Percentiles rank a stretch among this genome's conserved stretches.
phyloP scores from a whole-genome alignment of 1,284 basidiomycete species.

The Taiwanofungus camphoratus region DNA sequence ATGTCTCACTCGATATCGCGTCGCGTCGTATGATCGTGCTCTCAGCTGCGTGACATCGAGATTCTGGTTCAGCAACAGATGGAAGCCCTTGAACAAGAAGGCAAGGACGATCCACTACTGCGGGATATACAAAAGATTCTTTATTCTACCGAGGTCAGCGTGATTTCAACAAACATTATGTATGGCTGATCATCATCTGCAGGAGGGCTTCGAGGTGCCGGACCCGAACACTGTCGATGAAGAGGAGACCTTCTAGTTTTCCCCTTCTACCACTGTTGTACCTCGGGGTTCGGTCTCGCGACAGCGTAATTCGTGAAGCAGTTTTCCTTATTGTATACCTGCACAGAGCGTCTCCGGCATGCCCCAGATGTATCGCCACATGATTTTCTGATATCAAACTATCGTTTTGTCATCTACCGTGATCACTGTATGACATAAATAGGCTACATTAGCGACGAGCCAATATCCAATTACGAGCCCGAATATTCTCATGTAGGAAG shows the following conservation, averaged over 20 bases:
- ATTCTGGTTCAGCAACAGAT: slow-evolving; percentile 80
- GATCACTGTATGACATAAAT: too few relatives aligned
- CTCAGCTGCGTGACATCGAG: slow-evolving; percentile 94
- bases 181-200: slow-evolving; percentile 1
- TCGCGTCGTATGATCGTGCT: slow-evolving; percentile 3
- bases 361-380: background rate
- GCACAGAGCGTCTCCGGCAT: background rate
- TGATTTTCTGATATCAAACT: background rate
- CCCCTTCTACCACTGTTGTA: background rate
- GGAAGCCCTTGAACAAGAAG: slow-evolving; percentile 54
- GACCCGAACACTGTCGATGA: slow-evolving; percentile 26
- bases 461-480: too few relatives aligned
- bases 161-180: background rate
- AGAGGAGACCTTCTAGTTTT: slow-evolving; percentile 25
- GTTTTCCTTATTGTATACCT: background rate
- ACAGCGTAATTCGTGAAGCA: too few relatives aligned
- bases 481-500: too few relatives aligned
- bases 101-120: slow-evolving; percentile 65
- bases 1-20: background rate
- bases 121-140: slow-evolving; percentile 89
- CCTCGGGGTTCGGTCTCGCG: too few relatives aligned
- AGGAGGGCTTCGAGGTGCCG: slow-evolving; percentile 32
- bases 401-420: slow-evolving; percentile 4
- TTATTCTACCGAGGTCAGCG: slow-evolving; percentile 86
- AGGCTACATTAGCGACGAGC: too few relatives aligned